phyloP scores from a whole-genome alignment of 2,329 filamentous ascomycete genomes.

The Pseudocercospora pini-densiflorae region DNA sequence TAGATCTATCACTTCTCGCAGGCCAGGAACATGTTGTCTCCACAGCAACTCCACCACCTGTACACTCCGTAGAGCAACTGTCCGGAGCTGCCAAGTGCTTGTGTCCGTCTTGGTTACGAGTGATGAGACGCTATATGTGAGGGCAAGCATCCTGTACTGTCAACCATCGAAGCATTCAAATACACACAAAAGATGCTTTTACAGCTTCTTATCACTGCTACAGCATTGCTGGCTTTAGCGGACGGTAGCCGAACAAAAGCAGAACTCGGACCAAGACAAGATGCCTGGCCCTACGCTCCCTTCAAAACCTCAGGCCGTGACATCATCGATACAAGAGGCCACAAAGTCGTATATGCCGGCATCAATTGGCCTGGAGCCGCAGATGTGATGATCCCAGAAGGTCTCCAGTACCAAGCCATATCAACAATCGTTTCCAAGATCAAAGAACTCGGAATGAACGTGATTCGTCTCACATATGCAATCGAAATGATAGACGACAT shows the following conservation, averaged over 20 bases:
- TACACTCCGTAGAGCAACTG: background rate
- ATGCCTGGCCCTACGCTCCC: slow-evolving; percentile 33
- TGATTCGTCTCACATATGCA: slow-evolving; percentile 65
- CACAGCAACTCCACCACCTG: background rate
- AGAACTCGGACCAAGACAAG: background rate
- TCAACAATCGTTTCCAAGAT: slow-evolving; percentile 60
- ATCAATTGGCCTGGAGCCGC: slow-evolving; percentile 65
- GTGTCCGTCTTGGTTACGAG: background rate
- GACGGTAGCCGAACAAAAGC: background rate
- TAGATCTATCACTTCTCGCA: background rate
- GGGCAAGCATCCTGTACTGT: background rate
- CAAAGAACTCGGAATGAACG: slow-evolving; percentile 66
- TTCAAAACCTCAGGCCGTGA: slow-evolving; percentile 35
- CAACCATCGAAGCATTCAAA: background rate
- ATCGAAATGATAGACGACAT: slow-evolving; percentile 64
- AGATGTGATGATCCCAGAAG: slow-evolving; percentile 67
- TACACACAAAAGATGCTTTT: slow-evolving; percentile 6
- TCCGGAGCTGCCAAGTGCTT: background rate
- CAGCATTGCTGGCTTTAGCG: slow-evolving; percentile 7
- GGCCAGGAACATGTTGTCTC: background rate
- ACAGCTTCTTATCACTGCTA: slow-evolving; percentile 1
- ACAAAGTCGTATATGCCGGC: slow-evolving; percentile 53
- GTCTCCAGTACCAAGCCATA: slow-evolving; percentile 65
- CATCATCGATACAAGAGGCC: slow-evolving; percentile 42
- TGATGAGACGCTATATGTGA: background rate